Percentiles rank a stretch among this genome's conserved stretches.
Evolutionary conservation across 495 filamentous ascomycete species (phyloP).

Genomic region (Tuber umbilicatum): DNA sequence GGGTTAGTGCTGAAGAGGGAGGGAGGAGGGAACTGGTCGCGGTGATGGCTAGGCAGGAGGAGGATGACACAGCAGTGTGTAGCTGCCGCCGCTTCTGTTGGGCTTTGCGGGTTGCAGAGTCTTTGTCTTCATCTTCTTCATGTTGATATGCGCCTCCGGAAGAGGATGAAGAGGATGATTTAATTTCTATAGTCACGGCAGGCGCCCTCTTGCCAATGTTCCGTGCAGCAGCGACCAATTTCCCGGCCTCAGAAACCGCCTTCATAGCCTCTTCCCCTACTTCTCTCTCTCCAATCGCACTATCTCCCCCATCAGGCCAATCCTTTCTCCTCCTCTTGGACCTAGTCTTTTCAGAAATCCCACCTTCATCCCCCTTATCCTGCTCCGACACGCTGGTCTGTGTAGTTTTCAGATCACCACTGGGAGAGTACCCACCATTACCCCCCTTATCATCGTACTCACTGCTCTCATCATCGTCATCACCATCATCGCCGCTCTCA

Average conservation of each 20-base stretch:
- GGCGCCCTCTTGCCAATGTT: not conserved
- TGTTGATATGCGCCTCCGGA: conserved; percentile 14
- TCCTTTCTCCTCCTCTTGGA: conserved; percentile 5
- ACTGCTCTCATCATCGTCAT: conserved; percentile 3
- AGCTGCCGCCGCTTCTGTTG: not conserved
- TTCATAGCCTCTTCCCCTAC: conserved; percentile 4
- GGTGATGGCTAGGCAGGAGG: not conserved
- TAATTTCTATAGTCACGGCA: conserved; percentile 1
- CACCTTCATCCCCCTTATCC: conserved; percentile 19
- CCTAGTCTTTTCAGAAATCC: conserved; percentile 23
- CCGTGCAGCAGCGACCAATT: conserved; percentile 13
- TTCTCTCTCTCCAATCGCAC: conserved; percentile 9
- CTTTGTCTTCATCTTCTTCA: conserved; percentile 22
- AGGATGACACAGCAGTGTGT: not conserved
- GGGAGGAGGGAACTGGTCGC: not conserved
- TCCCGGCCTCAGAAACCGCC: not conserved
- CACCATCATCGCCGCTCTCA: conserved; percentile 3
- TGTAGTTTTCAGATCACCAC: conserved; percentile 13
- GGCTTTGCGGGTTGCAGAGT: conserved; percentile 25
- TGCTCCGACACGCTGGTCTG: conserved; percentile 10
- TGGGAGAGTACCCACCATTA: not conserved
- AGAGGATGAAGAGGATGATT: not conserved
- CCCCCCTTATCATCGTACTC: not conserved
- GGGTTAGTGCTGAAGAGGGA: not conserved
- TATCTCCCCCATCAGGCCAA: not conserved